Percentiles rank a stretch among this genome's conserved stretches.
Evolutionary conservation across 371 early-diverging fungal genomes (phyloP).

Genomic region (Vittaforma corneae): DNA sequence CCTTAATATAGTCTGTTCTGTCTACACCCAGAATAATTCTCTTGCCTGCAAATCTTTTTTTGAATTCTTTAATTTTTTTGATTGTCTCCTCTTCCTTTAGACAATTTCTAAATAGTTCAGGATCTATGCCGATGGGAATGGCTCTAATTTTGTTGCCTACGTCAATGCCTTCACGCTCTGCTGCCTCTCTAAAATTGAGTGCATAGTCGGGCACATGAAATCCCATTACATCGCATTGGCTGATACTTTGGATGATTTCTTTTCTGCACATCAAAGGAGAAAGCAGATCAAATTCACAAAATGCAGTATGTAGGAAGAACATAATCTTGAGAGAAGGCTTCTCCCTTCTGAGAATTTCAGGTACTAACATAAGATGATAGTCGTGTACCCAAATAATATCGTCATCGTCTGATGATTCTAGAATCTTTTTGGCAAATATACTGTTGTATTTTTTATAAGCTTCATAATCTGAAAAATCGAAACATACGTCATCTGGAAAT

Average conservation of each 20-base stretch:
- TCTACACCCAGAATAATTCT: constrained; percentile 93
- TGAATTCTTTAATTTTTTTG: constrained; percentile 66
- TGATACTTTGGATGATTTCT: constrained; percentile 76
- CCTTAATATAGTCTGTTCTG: constrained; percentile 97
- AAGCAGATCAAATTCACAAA: constrained; percentile 84
- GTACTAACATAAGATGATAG: constrained; percentile 93
- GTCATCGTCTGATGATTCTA: constrained; percentile 68
- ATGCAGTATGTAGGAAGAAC: constrained; percentile 94
- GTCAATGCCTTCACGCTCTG: constrained; percentile 40
- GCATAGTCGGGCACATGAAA: constrained; percentile 98
- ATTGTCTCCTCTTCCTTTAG: constrained; percentile 64
- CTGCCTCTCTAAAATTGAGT: constrained; percentile 84
- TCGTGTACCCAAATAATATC: constrained; percentile 98
- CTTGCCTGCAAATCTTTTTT: constrained; percentile 71
- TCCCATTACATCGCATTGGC: constrained; percentile 76
- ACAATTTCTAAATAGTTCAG: constrained; percentile 70
- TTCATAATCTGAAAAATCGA: constrained; percentile 78
- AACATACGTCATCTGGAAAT: constrained; percentile 83
- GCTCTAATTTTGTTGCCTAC: constrained; percentile 51
- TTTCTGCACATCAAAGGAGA: constrained; percentile 75
- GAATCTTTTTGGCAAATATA: constrained; percentile 74
- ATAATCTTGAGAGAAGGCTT: constrained; percentile 74
- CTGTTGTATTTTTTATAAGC: constrained; percentile 81
- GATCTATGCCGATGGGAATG: constrained; percentile 98
- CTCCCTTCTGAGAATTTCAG: constrained; percentile 66